Evolutionary conservation across 257 asterid genomes (phyloP), one percentile per base, ranked within the genome.

Genomic region (Vinca minor): DNA sequence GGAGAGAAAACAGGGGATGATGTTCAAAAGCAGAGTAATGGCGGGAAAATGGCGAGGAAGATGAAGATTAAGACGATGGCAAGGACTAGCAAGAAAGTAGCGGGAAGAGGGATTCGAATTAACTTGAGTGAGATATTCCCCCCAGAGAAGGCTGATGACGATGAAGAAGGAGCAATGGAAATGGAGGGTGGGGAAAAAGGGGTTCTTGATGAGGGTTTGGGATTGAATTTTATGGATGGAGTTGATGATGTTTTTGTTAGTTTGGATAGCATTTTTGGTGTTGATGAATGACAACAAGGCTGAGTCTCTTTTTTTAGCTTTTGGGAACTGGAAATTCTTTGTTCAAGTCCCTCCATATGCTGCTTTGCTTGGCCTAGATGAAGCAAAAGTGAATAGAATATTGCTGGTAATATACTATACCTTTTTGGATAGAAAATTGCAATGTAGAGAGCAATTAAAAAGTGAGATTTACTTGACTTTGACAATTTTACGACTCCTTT

Each of bases 61-160:
- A 71, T n/a, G 79, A 83, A 77, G 83, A 73, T 47, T 58, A 79
- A 83, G 69, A 69, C 71, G 14, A 76, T 67, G 63, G 79, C 74
- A 0, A 73, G 60, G 69, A 62, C 68, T 53, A 67, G 53, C 0
- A 78, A 81, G 76, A 80, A 78, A 79, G n/a, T 79, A 74, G 53
- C 73, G 82, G 88, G 88, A 20, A 76, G 72, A 69, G 87, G 84
- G 66, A 20, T 67, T n/a, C 67, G 21, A 63, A 68, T 74, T 28
- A 69, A 73, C 4, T 42, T 29, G 32, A 44, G 63, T 29, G 66
- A 64, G 42, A 67, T 60, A 55, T 26, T n/a, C 23, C 23, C 26
- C 11, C 1, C 3, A 42, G 32, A 64, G 59, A 49, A 63, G 56
- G n/a, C n/a, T 42, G 63, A 32, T 67, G n/a, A n/a, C n/a, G 68